Evolutionary conservation across 2,329 filamentous ascomycete genomes (phyloP), one percentile per base, ranked within the genome.

Genomic region (Ciborinia camelliae): DNA sequence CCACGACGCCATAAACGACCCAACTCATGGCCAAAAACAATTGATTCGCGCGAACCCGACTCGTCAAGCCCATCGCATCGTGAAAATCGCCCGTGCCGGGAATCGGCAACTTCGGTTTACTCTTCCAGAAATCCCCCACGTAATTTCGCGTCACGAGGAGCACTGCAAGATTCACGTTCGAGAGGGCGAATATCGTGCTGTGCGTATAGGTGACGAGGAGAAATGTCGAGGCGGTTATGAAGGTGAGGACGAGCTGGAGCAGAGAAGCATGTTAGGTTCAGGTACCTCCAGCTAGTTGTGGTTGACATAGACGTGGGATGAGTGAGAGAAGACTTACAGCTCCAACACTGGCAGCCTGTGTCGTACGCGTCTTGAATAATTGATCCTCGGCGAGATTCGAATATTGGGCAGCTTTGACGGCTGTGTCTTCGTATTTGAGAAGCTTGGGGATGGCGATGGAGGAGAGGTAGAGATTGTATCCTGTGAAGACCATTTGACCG

Each of bases 321-420:
- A 26, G 39, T 4, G 37, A 15, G 2, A 23, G 12, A 15, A 12
- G 15, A 63, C 60, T 12, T 63, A 63, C 60, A 55, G 48, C 41
- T 26, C 35, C 60, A 26, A 57, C 50, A 4, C 48, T 63, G 15
- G 60, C 60, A 1, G 75, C 75, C 66, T 81, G 79, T 0, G 80
- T 82, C 0, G 74, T 77, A 60, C 79, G 74, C 4, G 80, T 82
- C 69, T 77, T 77, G 69, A 76, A 72, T 28, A 81, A 72, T 68
- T 82, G 77, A 7, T 73, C 68, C 45, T 73, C 77, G 9, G 78
- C 80, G 47, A 76, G 76, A 37, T 75, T 75, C 3, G 79, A 81
- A 72, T 78, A 77, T 67, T 79, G 76, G 10, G 80, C 80, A 20
- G 78, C 75, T 68, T 79, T 80, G 69, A 81, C 74, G 51, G 74